phyloP scores from a whole-genome alignment of 2,329 filamentous ascomycete genomes.

The Annulohypoxylon truncatum region DNA sequence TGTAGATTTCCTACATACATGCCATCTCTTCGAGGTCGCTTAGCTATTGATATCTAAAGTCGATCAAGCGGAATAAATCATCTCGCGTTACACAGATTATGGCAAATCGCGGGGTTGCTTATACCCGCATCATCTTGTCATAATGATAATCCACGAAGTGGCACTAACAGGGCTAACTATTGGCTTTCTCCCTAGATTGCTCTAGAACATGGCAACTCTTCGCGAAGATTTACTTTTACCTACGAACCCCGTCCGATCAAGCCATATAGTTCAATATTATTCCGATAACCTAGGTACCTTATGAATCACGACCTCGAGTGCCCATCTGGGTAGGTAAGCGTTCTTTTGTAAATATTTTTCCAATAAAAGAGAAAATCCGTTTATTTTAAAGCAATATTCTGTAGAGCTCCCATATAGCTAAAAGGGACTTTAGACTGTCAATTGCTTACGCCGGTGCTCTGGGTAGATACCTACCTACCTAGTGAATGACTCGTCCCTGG shows the following conservation, averaged over 20 bases:
- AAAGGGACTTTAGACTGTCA: no score
- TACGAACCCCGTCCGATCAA: no score
- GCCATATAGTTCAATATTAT: no score
- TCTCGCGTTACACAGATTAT: not conserved
- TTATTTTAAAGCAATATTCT: no score
- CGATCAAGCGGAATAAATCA: not conserved
- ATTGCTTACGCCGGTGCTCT: no score
- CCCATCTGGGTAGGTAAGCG: no score
- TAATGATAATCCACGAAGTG: not conserved
- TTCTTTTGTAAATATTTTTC: no score
- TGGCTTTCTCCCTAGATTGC: not conserved
- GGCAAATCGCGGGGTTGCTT: slow-evolving; percentile 7
- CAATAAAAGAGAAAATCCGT: no score
- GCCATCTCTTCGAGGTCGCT: not conserved
- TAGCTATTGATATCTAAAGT: not conserved
- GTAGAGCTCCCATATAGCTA: no score
- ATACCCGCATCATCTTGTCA: not conserved
- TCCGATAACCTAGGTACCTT: no score
- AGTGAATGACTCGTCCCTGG: not conserved
- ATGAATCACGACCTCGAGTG: no score
- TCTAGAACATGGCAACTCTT: not conserved
- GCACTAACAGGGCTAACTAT: not conserved
- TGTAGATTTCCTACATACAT: not conserved
- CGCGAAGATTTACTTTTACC: not conserved
- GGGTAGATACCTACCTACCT: not conserved